These are phyloP conservation scores for Kokia cookei DNA, from an alignment of 441 rosid genomes.

Conservation along the genomic window DNA sequence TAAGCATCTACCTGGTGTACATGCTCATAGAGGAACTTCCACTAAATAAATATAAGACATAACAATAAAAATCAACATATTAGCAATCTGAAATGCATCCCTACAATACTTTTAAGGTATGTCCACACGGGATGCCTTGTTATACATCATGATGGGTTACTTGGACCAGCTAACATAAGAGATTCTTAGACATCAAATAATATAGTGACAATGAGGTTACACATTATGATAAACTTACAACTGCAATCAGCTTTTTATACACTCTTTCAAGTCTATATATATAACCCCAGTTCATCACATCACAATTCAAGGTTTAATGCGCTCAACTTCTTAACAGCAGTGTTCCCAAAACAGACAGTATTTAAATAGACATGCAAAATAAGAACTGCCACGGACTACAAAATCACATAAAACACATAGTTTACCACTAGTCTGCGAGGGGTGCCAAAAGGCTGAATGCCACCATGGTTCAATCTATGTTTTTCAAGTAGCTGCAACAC, in stretches of 20 bases:
- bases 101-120: background rate
- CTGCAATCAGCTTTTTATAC: background rate
- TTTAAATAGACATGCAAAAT: constrained; percentile 4
- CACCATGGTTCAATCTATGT: constrained; percentile 67
- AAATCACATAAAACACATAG: constrained; percentile 13
- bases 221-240: background rate
- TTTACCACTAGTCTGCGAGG: constrained; percentile 96
- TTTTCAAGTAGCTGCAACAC: constrained; percentile 52
- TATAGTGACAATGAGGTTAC: background rate
- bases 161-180: background rate
- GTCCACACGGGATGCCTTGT: background rate
- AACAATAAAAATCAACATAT: background rate
- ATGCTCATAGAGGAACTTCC: background rate
- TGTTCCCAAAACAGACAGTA: background rate
- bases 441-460: constrained; percentile 75
- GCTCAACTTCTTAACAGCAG: background rate
- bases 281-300: background rate
- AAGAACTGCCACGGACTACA: constrained; percentile 4
- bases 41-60: background rate
- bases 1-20: background rate
- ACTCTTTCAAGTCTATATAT: background rate
- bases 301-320: background rate
- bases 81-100: background rate
- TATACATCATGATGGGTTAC: background rate
- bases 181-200: background rate